Conservation (phyloP, 257 asterid species). For the Vinca minor region DNA sequence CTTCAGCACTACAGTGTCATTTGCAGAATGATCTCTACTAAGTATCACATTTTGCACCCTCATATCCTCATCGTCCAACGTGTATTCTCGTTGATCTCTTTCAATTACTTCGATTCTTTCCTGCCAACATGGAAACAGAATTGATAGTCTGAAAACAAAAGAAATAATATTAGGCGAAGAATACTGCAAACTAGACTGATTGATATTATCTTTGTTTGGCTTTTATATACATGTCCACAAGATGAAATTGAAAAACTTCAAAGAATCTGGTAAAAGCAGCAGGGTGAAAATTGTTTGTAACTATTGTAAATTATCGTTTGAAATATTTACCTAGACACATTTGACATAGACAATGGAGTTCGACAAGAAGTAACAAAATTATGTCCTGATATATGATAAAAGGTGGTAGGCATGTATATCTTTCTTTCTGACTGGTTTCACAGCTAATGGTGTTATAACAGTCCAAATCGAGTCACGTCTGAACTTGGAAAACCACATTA, state of each 20-base stretch:
- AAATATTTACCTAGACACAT: no score
- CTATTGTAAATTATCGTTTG: no score
- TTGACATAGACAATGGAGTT: neutral
- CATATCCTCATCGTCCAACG: constrained; percentile 70
- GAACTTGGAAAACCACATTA: neutral
- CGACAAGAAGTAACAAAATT: neutral
- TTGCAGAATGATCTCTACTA: constrained; percentile 61
- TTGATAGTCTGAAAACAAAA: no score
- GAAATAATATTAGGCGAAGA: neutral
- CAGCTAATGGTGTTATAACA: neutral
- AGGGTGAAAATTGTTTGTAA: no score
- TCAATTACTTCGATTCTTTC: constrained; percentile 72
- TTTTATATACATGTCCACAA: neutral
- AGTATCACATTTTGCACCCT: constrained; percentile 68
- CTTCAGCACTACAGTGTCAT: constrained; percentile 55
- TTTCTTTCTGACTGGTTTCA: neutral
- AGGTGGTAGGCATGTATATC: no score
- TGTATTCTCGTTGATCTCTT: constrained; percentile 67
- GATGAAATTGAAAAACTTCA: neutral
- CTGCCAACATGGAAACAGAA: constrained; percentile 26
- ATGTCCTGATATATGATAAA: no score
- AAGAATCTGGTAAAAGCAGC: no score
- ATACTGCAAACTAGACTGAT: neutral
- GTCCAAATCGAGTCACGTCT: neutral
- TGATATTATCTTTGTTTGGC: neutral